These are phyloP conservation scores for Dendrobium chrysotoxum DNA, from an alignment of 106 monocot species.

Conservation along the genomic window DNA sequence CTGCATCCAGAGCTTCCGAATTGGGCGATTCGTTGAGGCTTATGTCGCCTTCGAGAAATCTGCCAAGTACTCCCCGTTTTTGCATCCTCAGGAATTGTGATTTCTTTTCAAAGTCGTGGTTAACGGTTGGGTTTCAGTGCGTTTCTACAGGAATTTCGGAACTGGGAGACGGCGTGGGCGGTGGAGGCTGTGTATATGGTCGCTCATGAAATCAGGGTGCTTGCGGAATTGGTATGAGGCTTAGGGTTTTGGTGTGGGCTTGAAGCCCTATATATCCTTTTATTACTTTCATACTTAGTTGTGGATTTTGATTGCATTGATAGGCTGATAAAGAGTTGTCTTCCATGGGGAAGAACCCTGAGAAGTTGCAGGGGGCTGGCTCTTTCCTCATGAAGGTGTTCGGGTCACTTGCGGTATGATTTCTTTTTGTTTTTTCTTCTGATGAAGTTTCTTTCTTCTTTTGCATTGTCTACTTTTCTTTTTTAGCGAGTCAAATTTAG, in stretches of 20 bases:
- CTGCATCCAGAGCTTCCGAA: conserved; percentile 32
- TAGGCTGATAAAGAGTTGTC: conserved; percentile 82
- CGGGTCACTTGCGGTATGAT: conserved; percentile 68
- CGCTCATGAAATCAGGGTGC: conserved; percentile 67
- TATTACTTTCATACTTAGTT: not conserved
- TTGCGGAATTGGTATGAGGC: conserved; percentile 63
- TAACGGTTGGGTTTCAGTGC: conserved; percentile 34
- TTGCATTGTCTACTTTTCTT: not conserved
- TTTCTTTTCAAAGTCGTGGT: not conserved
- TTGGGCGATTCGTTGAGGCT: conserved; percentile 39
- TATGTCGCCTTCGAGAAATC: conserved; percentile 51
- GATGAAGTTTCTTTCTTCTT: not conserved
- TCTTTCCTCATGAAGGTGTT: conserved; percentile 97
- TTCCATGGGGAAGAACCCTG: conserved; percentile 64
- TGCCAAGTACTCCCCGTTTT: conserved; percentile 22
- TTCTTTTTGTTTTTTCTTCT: not conserved
- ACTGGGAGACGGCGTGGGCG: conserved; percentile 93
- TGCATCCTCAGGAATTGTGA: not conserved
- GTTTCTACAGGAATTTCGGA: conserved; percentile 91
- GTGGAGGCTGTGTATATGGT: conserved; percentile 58
- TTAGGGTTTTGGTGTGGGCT: not conserved
- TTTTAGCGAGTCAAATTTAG: not conserved
- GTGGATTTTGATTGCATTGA: not conserved
- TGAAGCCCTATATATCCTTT: not conserved
- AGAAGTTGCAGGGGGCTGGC: conserved; percentile 84